Evolutionary conservation across 179 eudicot genomes (phyloP).

Genomic region (Spinacia oleracea): DNA sequence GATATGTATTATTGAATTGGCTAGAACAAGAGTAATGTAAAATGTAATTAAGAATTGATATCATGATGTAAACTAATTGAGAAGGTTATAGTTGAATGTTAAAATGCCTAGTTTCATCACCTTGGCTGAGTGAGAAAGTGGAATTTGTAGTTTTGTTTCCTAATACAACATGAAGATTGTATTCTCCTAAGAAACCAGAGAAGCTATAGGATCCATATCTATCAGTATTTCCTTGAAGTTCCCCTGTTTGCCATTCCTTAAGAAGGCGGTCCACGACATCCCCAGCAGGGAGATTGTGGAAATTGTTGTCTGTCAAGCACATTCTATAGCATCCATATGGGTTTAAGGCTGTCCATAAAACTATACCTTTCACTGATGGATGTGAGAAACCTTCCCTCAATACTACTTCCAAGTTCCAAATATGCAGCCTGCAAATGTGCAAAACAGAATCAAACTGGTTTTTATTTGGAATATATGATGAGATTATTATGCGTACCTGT

Average conservation of each 20-base stretch:
- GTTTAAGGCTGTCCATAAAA: conserved; percentile 79
- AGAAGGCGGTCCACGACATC: conserved; percentile 66
- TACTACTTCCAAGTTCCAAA: conserved; percentile 60
- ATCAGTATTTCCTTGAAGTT: conserved; percentile 45
- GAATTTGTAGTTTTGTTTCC: conserved; percentile 41
- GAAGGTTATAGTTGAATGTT: conserved; percentile 47
- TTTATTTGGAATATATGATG: too few relatives aligned
- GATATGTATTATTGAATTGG: too few relatives aligned
- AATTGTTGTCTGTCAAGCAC: conserved; percentile 71
- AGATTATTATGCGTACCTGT: conserved; percentile 50
- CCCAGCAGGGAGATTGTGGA: conserved; percentile 69
- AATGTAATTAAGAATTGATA: too few relatives aligned
- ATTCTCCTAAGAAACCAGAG: conserved; percentile 68
- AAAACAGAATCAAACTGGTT: not conserved
- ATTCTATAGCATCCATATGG: conserved; percentile 71
- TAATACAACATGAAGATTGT: conserved; percentile 39
- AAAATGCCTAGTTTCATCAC: conserved; percentile 65
- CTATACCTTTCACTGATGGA: conserved; percentile 69
- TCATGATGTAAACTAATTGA: too few relatives aligned
- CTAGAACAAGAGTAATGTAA: too few relatives aligned
- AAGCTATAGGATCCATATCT: conserved; percentile 64
- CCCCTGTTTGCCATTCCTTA: conserved; percentile 66
- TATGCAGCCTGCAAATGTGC: conserved; percentile 63
- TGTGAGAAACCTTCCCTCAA: conserved; percentile 73
- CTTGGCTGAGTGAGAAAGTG: conserved; percentile 51